These are phyloP conservation scores for Neonectria neomacrospora DNA, from an alignment of 2,329 filamentous ascomycete species.

Conservation along the genomic window DNA sequence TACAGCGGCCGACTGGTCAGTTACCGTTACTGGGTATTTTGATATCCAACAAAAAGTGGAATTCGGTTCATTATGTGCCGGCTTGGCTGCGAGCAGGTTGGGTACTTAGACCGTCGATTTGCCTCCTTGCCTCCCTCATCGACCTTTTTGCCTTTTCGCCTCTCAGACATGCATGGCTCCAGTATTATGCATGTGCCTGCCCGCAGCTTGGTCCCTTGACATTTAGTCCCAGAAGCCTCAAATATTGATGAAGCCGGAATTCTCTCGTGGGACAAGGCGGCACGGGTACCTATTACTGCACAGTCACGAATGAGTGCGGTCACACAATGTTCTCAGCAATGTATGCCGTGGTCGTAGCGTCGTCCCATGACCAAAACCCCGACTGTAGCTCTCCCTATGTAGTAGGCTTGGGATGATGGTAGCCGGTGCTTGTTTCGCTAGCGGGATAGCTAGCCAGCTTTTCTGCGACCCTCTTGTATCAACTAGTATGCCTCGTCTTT, in stretches of 20 bases:
- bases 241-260: neutral
- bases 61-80: neutral
- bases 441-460: neutral
- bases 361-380: neutral
- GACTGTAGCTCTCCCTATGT: neutral
- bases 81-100: neutral
- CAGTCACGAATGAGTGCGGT: neutral
- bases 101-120: neutral
- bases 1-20: neutral
- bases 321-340: neutral
- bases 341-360: neutral
- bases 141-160: too few species aligned
- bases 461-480: neutral
- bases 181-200: neutral
- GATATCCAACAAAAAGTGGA: neutral
- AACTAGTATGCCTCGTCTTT: neutral
- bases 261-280: neutral
- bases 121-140: neutral
- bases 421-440: neutral
- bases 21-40: neutral
- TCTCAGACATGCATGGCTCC: neutral
- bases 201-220: neutral
- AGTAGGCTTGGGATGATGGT: neutral
- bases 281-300: neutral
- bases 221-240: neutral